Percentiles rank a stretch among this genome's conserved stretches.
phyloP scores from a whole-genome alignment of 2,329 filamentous ascomycete genomes.

The Claviceps cyperi region DNA sequence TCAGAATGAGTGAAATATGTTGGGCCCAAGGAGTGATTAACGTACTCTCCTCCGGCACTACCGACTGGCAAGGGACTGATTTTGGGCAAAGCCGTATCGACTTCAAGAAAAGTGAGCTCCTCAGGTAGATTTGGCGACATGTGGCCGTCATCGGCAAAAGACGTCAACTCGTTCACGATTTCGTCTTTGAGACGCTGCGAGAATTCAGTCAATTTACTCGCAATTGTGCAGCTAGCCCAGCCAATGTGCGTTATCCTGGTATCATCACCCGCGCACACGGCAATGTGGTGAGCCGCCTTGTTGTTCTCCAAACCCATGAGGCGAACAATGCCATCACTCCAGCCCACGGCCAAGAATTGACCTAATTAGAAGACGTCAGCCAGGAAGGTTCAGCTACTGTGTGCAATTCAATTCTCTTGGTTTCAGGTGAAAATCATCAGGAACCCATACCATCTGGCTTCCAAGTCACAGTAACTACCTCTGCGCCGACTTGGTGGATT shows the following conservation, averaged over 20 bases:
- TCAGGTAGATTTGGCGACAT: conserved; percentile 45
- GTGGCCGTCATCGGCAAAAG: conserved; percentile 5
- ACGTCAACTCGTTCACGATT: conserved; percentile 5
- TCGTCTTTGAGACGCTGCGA: conserved; percentile 7
- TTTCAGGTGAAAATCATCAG: neutral
- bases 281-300: conserved; percentile 64
- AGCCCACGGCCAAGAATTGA: conserved; percentile 67
- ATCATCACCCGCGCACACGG: conserved; percentile 29
- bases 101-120: conserved; percentile 59
- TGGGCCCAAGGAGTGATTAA: conserved; percentile 6
- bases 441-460: conserved; percentile 46
- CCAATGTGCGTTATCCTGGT: conserved; percentile 36
- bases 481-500: conserved; percentile 29
- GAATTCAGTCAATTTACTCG: conserved; percentile 13
- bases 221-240: conserved; percentile 33
- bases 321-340: conserved; percentile 66
- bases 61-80: conserved; percentile 52
- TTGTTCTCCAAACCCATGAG: conserved; percentile 67
- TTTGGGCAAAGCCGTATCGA: conserved; percentile 62
- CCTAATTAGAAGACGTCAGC: conserved; percentile 26
- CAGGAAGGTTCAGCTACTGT: neutral
- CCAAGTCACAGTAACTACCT: conserved; percentile 42
- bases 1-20: conserved; percentile 1
- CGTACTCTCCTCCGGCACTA: conserved; percentile 49
- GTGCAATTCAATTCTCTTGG: neutral